Percentiles rank a stretch among this genome's conserved stretches.
These are phyloP conservation scores for Protomyces macrosporus DNA, from an alignment of 1,139 yeast genomes.

Conservation along the genomic window DNA sequence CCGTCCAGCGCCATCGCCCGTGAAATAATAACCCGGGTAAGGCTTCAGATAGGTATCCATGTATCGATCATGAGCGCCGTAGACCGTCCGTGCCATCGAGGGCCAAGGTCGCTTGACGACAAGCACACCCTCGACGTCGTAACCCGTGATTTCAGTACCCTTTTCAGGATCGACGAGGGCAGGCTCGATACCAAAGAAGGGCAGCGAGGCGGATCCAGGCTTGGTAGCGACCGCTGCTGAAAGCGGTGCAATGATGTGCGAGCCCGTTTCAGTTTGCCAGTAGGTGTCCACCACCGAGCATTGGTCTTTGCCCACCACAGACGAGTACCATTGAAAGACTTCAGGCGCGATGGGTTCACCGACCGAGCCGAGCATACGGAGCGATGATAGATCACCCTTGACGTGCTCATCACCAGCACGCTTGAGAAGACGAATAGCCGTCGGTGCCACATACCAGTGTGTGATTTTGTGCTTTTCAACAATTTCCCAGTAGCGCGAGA, in stretches of 20 bases:
- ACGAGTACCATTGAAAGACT: slow-evolving; percentile 97
- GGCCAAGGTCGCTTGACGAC: slow-evolving; percentile 94
- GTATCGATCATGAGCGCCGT: slow-evolving; percentile 83
- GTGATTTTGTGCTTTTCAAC: slow-evolving; percentile 89
- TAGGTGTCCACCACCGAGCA: slow-evolving; percentile 89
- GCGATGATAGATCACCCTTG: slow-evolving; percentile 80
- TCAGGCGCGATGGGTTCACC: slow-evolving; percentile 99
- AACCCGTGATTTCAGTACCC: slow-evolving; percentile 76
- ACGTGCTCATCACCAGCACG: slow-evolving; percentile 89
- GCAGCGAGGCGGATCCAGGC: slow-evolving; percentile 95
- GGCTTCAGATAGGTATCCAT: slow-evolving; percentile 92
- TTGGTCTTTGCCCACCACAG: slow-evolving; percentile 79
- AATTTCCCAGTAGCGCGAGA: slow-evolving; percentile 95
- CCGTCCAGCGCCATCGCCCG: slow-evolving; percentile 98
- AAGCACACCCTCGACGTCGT: slow-evolving; percentile 93
- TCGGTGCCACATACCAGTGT: slow-evolving; percentile 97
- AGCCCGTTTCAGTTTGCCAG: slow-evolving; percentile 99
- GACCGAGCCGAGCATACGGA: slow-evolving; percentile 94
- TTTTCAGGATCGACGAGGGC: slow-evolving; percentile 86
- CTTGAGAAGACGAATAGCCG: slow-evolving; percentile 90
- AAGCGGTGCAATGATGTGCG: slow-evolving; percentile 90
- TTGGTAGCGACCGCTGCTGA: slow-evolving; percentile 94
- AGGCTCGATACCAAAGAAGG: slow-evolving; percentile 91
- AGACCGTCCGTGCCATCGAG: slow-evolving; percentile 94
- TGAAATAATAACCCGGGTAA: slow-evolving; percentile 93